A percentile compares a stretch with the other conserved stretches of the same genome.
phyloP scores from a whole-genome alignment of 768 basidiomycete species.

The Ramaria sp. region DNA sequence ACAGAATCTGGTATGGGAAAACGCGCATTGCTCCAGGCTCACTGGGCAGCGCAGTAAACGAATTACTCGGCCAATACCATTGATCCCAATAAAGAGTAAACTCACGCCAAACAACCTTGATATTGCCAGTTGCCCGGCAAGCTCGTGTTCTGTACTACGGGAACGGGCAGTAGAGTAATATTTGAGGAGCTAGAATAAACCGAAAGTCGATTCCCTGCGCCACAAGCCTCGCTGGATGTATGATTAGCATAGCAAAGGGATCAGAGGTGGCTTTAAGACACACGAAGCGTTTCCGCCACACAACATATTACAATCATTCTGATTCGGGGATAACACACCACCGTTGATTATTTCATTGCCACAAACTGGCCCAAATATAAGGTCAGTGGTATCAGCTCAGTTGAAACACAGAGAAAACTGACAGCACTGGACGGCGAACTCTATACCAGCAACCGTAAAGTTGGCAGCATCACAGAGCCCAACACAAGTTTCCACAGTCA shows the following conservation, averaged over 20 bases:
- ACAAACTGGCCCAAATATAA: slow-evolving; percentile 39
- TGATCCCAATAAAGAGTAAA: background rate
- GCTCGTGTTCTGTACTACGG: slow-evolving; percentile 39
- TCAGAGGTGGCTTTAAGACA: slow-evolving; percentile 14
- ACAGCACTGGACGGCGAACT: slow-evolving; percentile 49
- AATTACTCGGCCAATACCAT: background rate
- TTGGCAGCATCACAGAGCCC: slow-evolving; percentile 40
- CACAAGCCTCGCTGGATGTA: slow-evolving; percentile 49
- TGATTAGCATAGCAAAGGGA: background rate
- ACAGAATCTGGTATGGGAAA: slow-evolving; percentile 52
- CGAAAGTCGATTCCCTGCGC: slow-evolving; percentile 62
- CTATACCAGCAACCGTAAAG: slow-evolving; percentile 59
- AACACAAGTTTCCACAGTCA: slow-evolving; percentile 59
- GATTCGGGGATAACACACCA: slow-evolving; percentile 35
- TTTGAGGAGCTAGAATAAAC: slow-evolving; percentile 47
- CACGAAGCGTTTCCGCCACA: slow-evolving; percentile 63
- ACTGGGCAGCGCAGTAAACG: slow-evolving; percentile 21
- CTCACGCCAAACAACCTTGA: slow-evolving; percentile 57
- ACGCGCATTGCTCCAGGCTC: slow-evolving; percentile 36
- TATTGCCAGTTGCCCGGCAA: slow-evolving; percentile 59
- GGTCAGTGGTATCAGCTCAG: background rate
- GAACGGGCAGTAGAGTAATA: slow-evolving; percentile 49
- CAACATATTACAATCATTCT: slow-evolving; percentile 55
- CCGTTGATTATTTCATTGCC: slow-evolving; percentile 55
- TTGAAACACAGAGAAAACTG: slow-evolving; percentile 16